These are phyloP conservation scores for Yamadazyma taylorii DNA, from an alignment of 1,139 yeast genomes.

Conservation along the genomic window DNA sequence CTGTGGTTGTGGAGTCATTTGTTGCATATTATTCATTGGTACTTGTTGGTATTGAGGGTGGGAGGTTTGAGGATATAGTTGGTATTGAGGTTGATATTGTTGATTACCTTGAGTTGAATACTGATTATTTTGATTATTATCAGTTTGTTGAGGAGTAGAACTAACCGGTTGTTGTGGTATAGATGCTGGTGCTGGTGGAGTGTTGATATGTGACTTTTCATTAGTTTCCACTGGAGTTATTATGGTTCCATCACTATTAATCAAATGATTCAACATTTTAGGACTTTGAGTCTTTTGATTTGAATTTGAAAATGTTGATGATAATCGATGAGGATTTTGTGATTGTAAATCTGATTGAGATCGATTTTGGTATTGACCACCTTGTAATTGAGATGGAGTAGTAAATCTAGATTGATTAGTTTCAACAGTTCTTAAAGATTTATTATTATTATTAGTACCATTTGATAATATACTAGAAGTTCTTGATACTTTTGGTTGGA, in stretches of 20 bases:
- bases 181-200: constrained; percentile 13
- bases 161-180: too few relatives aligned
- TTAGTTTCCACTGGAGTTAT: constrained; percentile 43
- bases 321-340: constrained; percentile 23
- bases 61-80: constrained; percentile 15
- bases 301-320: constrained; percentile 39
- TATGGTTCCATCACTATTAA: constrained; percentile 50
- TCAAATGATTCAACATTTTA: constrained; percentile 38
- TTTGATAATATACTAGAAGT: constrained; percentile 29
- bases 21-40: constrained; percentile 12
- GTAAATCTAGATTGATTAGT: constrained; percentile 17
- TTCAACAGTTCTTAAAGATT: constrained; percentile 26
- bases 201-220: constrained; percentile 12
- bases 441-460: constrained; percentile 18
- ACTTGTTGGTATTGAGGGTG: constrained; percentile 10
- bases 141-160: constrained; percentile 9
- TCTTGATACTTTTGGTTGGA: constrained; percentile 23
- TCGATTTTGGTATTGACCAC: constrained; percentile 3
- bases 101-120: constrained; percentile 12
- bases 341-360: constrained; percentile 18
- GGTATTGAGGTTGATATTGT: constrained; percentile 14
- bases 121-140: constrained; percentile 1
- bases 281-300: constrained; percentile 30
- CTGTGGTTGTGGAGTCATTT: constrained; percentile 13
- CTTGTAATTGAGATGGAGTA: constrained; percentile 16